A percentile compares a stretch with the other conserved stretches of the same genome.
These are phyloP conservation scores for Myxozyma sirexii DNA, from an alignment of 805 yeast genomes.

Conservation along the genomic window DNA sequence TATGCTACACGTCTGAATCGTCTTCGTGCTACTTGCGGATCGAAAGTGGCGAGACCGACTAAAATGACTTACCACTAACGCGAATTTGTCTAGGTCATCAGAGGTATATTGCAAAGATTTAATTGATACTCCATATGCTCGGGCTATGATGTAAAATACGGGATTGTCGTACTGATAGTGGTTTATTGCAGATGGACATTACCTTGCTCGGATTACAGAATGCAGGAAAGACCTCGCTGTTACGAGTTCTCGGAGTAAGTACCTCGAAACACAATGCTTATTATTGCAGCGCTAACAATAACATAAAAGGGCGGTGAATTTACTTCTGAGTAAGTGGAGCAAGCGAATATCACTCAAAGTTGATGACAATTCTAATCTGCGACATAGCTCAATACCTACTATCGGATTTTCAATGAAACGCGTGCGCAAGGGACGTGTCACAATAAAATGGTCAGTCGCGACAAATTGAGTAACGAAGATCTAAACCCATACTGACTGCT, in stretches of 20 bases:
- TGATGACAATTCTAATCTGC: neutral
- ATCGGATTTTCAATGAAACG: conserved; percentile 47
- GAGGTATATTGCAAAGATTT: conserved; percentile 32
- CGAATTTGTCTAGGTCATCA: conserved; percentile 34
- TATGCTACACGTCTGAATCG: conserved; percentile 15
- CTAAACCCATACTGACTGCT: too few species aligned
- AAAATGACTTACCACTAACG: neutral
- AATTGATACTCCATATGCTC: neutral
- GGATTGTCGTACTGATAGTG: neutral
- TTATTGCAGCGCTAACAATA: neutral
- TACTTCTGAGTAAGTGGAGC: conserved; percentile 40
- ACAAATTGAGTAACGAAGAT: too few species aligned
- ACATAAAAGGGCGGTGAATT: conserved; percentile 40
- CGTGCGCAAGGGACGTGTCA: conserved; percentile 42
- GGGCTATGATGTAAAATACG: too few species aligned
- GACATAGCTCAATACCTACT: conserved; percentile 44
- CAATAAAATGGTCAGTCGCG: conserved; percentile 42
- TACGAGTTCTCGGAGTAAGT: conserved; percentile 41
- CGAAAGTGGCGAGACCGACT: neutral
- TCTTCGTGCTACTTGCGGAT: neutral
- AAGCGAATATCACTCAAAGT: neutral
- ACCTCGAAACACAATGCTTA: neutral
- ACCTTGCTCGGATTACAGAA: conserved; percentile 45
- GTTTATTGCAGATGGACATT: conserved; percentile 40
- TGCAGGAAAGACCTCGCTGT: conserved; percentile 46